A percentile compares a stretch with the other conserved stretches of the same genome.
phyloP scores from a whole-genome alignment of 139 green algal species.

The Axilococcus clingmanii region DNA sequence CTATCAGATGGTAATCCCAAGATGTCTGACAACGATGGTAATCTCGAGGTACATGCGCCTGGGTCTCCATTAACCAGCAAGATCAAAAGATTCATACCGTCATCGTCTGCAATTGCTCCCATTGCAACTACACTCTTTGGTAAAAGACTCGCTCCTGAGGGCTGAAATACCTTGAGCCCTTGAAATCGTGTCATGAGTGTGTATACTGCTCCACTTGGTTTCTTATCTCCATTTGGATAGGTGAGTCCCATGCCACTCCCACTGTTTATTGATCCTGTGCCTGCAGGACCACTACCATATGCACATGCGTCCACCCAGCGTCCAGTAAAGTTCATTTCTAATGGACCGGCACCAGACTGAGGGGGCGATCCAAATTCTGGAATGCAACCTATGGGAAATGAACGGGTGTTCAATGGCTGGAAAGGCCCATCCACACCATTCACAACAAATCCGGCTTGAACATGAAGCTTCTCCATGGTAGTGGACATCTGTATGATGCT shows the following conservation, averaged over 20 bases:
- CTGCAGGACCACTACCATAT: not conserved
- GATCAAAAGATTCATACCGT: no score
- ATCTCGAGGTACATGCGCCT: no score
- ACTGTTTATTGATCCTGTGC: not conserved
- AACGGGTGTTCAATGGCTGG: not conserved
- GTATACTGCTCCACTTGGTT: not conserved
- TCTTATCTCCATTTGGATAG: not conserved
- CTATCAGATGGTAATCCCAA: no score
- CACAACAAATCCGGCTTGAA: not conserved
- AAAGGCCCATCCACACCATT: not conserved
- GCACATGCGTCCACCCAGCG: not conserved
- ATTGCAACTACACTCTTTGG: no score
- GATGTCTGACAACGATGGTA: no score
- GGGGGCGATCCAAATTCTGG: not conserved
- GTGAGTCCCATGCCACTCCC: not conserved
- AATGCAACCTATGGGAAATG: not conserved
- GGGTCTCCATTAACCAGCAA: no score
- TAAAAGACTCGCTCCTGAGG: no score
- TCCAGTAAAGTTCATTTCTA: not conserved
- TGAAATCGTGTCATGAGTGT: no score
- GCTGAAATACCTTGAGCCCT: no score
- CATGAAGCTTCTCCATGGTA: not conserved
- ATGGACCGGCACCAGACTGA: not conserved
- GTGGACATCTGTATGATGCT: not conserved
- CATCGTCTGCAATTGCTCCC: no score